Base-by-base conservation (phyloP, 2,329 filamentous ascomycete genomes). In the Biscogniauxia mediterranea region DNA sequence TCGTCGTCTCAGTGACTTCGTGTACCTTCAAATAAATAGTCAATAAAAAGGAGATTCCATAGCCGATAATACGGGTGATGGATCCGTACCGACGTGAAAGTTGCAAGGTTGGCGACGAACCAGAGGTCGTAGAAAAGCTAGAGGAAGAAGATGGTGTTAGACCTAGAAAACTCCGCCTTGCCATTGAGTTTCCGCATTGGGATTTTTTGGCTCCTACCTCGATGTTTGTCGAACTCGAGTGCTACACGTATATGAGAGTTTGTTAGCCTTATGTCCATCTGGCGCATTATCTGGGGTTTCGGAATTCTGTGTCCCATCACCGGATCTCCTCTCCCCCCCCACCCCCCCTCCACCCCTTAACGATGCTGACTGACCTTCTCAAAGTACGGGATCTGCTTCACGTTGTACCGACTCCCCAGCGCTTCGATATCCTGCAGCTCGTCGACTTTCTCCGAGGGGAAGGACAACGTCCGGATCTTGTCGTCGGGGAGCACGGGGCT, bases 101-200 rank as follows among this genome's bases (percentile, higher is more conserved):
- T 85, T 2, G 83, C 83, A 54, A 89, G 76, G 64, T 88, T 89
- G 58, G 85, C 86, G 6, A 88, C 83, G 60, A 86, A 84, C 70
- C 85, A 86, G 2, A 86, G 73, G 68, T 86, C 84, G 68, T 83
- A 85, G 71, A 86, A 86, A 5, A 85, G 55, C 64, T 66, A 38
- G 6, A 9, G 28, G 28, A 13, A 32, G 7, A 32, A 32, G 7
- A 32, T 13, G 7, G 11, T 32, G 28, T 32, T 9, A 32, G 28
- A 32, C 28, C 7, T 13, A 32, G 11, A 23, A 23, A 23, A 23
- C 5, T 3, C 2, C 23, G 2, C 5, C 2, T 23, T 23, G 2
- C 23, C 5, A 3, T 5, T 23, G 28, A 32, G 2, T 9, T 32
- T 32, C 7, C 7, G 23, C 5, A 23, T 32, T 6, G 3, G 7